Conservation (phyloP, 306 rosid species). For the Fragaria ananassa region DNA sequence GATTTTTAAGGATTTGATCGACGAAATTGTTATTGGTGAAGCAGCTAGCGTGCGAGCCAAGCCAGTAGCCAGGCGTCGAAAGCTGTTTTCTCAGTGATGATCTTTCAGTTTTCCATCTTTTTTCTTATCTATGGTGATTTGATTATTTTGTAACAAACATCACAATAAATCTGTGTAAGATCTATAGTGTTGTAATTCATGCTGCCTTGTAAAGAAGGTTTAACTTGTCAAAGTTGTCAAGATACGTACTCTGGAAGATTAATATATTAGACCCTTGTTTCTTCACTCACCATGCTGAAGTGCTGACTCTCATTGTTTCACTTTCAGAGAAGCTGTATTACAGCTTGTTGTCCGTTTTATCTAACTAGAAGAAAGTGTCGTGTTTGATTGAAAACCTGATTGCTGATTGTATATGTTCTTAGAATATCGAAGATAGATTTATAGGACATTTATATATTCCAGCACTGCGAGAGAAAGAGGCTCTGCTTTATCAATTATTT, state of each 20-base stretch:
- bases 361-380: neutral
- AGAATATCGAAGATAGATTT: too few species aligned
- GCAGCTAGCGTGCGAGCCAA: slow-evolving; percentile 54
- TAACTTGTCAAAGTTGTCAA: slow-evolving; percentile 3
- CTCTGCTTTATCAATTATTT: too few species aligned
- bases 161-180: slow-evolving; percentile 7
- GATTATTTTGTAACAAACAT: slow-evolving; percentile 2
- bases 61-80: slow-evolving; percentile 57
- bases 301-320: neutral
- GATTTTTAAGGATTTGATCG: slow-evolving; percentile 77
- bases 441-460: neutral
- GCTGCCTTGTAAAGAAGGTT: slow-evolving; percentile 10
- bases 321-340: neutral
- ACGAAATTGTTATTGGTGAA: slow-evolving; percentile 69
- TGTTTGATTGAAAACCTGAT: neutral
- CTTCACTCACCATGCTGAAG: neutral
- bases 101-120: neutral
- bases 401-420: too few species aligned
- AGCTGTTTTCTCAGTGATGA: slow-evolving; percentile 52
- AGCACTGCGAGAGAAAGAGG: too few species aligned
- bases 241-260: neutral
- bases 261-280: neutral
- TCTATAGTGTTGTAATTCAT: neutral
- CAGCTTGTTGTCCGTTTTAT: neutral
- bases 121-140: neutral